Base-by-base conservation (phyloP, 805 yeast genomes). In the Suhomyces pyralidae region DNA sequence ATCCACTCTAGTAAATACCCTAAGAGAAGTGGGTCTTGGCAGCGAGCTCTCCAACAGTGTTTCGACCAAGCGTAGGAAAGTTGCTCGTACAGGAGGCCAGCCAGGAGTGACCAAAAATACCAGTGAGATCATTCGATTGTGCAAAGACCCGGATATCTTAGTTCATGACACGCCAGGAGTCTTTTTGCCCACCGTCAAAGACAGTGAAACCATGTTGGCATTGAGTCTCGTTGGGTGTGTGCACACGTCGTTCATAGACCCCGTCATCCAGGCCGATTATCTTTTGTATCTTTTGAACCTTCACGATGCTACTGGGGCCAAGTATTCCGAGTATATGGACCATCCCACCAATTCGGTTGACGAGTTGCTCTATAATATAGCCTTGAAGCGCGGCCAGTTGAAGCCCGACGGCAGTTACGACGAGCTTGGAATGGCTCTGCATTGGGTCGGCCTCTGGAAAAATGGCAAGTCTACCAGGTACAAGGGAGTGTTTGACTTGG, bases 111-210 rank as follows among this genome's bases (percentile, higher is more conserved):
- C 99, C 0, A 73, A 90, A 50, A 79, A 80, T 26, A 84, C 96
- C 0, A 84, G 93, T 50, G 93, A 88, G 55, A 76, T 86, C 50
- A 88, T 94, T 36, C 72, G 85, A 51, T 76, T 94, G 12, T 70
- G 78, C 43, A 68, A 73, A 9, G 76, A 76, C 26, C 92, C 94
- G 0, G 83, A 82, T 32, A 79, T 93, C 2, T 78, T 83, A 53
- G 73, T 92, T 7, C 83, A 88, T 59, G 99, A 94, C 65, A 88
- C 97, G 0, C 99, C 99, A 0, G 99, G 99, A 1, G 92, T 94
- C 3, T 82, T 90, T 52, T 68, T 90, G 10, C 98, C 99, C 0
- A 81, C 83, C 19, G 88, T 84, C 8, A 78, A 79, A 46, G 79
- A 80, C 55, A 66, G 79, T 3, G 82, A 84, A 55, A 82, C 90